Evolutionary conservation across 345 rosid species (phyloP).

Genomic region (Eucalyptus caleyi): DNA sequence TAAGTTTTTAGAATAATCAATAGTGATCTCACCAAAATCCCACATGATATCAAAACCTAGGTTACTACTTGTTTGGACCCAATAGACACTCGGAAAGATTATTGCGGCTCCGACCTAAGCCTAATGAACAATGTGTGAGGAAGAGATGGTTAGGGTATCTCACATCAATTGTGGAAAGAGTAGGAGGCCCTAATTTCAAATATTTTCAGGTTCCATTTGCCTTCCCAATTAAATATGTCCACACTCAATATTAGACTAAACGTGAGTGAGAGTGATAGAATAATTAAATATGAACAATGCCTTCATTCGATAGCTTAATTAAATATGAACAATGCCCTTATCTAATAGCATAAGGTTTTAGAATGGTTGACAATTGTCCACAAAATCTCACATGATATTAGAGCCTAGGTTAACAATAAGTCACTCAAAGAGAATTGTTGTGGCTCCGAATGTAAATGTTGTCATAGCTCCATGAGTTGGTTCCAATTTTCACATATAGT

Average conservation of each 20-base stretch:
- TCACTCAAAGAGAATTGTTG: background rate
- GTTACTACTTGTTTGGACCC: background rate
- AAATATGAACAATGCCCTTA: too few relatives aligned
- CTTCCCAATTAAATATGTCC: background rate
- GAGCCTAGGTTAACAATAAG: background rate
- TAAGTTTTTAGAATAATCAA: too few relatives aligned
- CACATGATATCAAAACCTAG: background rate
- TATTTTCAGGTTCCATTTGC: accelerated
- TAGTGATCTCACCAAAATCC: too few relatives aligned
- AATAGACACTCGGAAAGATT: too few relatives aligned
- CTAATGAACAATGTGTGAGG: background rate
- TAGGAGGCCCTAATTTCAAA: background rate
- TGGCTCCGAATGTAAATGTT: accelerated
- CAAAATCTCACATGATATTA: too few relatives aligned
- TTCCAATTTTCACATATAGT: background rate
- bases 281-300: background rate
- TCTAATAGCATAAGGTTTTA: accelerated
- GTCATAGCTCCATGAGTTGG: background rate
- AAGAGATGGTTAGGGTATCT: too few relatives aligned
- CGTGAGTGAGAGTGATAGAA: background rate
- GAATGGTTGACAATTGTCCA: accelerated
- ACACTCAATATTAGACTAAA: too few relatives aligned
- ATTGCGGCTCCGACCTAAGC: accelerated
- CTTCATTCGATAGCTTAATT: too few relatives aligned
- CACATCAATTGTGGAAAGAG: background rate